Conservation (phyloP, 805 yeast species). For the Ogataea nonfermentans region DNA sequence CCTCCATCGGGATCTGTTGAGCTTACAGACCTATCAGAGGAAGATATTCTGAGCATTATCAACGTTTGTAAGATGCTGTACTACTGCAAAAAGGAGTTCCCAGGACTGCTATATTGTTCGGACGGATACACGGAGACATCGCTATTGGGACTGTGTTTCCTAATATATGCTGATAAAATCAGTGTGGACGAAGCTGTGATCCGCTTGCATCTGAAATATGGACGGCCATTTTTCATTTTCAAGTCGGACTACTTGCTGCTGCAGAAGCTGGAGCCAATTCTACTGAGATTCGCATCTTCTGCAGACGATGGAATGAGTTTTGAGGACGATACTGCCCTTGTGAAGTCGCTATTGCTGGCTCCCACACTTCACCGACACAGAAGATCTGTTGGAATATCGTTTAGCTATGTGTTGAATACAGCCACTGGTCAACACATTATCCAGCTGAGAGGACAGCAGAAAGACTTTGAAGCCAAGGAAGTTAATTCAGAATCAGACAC, state of each 20-base stretch:
- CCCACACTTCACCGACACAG: slow-evolving; percentile 14
- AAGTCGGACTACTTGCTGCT: slow-evolving; percentile 69
- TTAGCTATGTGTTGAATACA: slow-evolving; percentile 24
- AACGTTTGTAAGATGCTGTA: slow-evolving; percentile 69
- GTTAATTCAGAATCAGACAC: slow-evolving; percentile 3
- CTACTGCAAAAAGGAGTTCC: slow-evolving; percentile 35
- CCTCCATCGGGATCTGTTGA: slow-evolving; percentile 87
- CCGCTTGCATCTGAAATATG: slow-evolving; percentile 57
- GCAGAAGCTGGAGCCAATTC: slow-evolving; percentile 58
- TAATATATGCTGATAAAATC: slow-evolving; percentile 65
- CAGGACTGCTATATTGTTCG: slow-evolving; percentile 67
- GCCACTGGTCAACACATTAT: slow-evolving; percentile 33
- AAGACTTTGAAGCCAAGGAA: slow-evolving; percentile 4
- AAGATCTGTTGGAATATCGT: slow-evolving; percentile 11
- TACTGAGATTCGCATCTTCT: slow-evolving; percentile 42
- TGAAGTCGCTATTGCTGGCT: slow-evolving; percentile 24
- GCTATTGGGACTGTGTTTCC: slow-evolving; percentile 64
- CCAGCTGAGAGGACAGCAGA: slow-evolving; percentile 27
- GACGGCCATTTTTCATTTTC: slow-evolving; percentile 83
- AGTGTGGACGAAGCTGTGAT: slow-evolving; percentile 63
- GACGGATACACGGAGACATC: slow-evolving; percentile 95
- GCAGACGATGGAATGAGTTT: slow-evolving; percentile 4
- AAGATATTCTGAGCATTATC: slow-evolving; percentile 61
- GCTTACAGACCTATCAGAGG: slow-evolving; percentile 63
- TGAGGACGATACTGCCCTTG: slow-evolving; percentile 21